Evolutionary conservation across 2,329 filamentous ascomycete genomes (phyloP).

Genomic region (Madurella fahalii): DNA sequence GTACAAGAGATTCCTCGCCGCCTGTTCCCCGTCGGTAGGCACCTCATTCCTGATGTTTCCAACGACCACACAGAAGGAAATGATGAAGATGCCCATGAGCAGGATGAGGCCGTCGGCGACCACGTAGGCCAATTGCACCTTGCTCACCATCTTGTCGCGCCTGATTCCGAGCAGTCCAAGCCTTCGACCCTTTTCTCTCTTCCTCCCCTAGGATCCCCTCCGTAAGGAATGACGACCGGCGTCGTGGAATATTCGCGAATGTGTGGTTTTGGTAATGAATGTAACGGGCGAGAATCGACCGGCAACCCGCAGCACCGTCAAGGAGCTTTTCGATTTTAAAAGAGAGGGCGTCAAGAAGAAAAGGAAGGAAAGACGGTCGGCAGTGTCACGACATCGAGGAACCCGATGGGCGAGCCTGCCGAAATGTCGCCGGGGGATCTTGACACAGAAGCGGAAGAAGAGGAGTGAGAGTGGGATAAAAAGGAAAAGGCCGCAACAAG

Average conservation of each 20-base stretch:
- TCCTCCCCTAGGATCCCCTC: background rate
- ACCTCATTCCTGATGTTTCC: constrained; percentile 41
- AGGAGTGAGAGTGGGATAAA: constrained; percentile 7
- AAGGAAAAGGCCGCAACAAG: background rate
- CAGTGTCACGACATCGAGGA: constrained; percentile 22
- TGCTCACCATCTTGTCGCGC: constrained; percentile 47
- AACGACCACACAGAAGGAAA: constrained; percentile 53
- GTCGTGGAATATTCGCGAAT: background rate
- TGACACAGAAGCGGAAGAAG: constrained; percentile 1
- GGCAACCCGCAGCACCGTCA: constrained; percentile 18
- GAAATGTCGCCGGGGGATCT: background rate
- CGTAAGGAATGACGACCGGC: constrained; percentile 12
- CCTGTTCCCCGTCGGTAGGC: constrained; percentile 44
- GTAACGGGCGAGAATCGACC: constrained; percentile 26
- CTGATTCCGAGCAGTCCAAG: background rate
- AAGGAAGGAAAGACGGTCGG: constrained; percentile 11
- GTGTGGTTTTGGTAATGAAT: constrained; percentile 11
- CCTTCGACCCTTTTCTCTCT: background rate
- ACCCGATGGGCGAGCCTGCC: background rate
- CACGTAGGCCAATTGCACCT: constrained; percentile 48
- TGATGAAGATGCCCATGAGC: constrained; percentile 49
- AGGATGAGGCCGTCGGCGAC: constrained; percentile 49
- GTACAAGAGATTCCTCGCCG: constrained; percentile 50
- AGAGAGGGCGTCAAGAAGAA: constrained; percentile 9
- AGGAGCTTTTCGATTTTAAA: constrained; percentile 22